phyloP scores from a whole-genome alignment of 73 alveolate genomes.

The Paramecium bursaria region DNA sequence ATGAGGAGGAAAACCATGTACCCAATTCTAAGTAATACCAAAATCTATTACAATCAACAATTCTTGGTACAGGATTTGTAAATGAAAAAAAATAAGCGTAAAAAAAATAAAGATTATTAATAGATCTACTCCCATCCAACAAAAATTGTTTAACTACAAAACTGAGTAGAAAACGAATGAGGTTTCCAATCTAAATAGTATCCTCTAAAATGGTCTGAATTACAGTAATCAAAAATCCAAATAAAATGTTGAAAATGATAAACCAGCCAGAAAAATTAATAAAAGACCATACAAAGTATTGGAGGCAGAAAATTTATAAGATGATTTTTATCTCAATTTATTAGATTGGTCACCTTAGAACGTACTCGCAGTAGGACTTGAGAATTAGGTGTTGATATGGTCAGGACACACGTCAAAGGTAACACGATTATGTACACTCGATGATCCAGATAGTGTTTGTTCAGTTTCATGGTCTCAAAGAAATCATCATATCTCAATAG shows the following conservation, averaged over 20 bases:
- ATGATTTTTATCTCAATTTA: slow-evolving; percentile 86
- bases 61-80: slow-evolving; percentile 1
- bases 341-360: slow-evolving; percentile 88
- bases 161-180: slow-evolving; percentile 36
- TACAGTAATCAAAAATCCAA: neutral
- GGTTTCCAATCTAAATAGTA: neutral
- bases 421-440: slow-evolving; percentile 52
- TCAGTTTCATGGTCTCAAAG: slow-evolving; percentile 83
- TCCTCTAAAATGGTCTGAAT: slow-evolving; percentile 22
- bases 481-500: slow-evolving; percentile 78
- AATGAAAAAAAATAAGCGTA: neutral
- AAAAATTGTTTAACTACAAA: slow-evolving; percentile 41
- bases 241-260: slow-evolving; percentile 48
- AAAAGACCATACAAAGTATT: slow-evolving; percentile 82
- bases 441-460: slow-evolving; percentile 79
- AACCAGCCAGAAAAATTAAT: slow-evolving; percentile 76
- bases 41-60: slow-evolving; percentile 33
- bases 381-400: slow-evolving; percentile 83
- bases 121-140: neutral
- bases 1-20: slow-evolving; percentile 32
- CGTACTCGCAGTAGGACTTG: slow-evolving; percentile 88
- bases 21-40: neutral
- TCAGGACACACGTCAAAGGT: slow-evolving; percentile 69
- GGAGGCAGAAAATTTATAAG: slow-evolving; percentile 84
- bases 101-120: too few relatives aligned